Evolutionary conservation across 441 rosid species (phyloP).

Genomic region (Bruguiera hainesii): DNA sequence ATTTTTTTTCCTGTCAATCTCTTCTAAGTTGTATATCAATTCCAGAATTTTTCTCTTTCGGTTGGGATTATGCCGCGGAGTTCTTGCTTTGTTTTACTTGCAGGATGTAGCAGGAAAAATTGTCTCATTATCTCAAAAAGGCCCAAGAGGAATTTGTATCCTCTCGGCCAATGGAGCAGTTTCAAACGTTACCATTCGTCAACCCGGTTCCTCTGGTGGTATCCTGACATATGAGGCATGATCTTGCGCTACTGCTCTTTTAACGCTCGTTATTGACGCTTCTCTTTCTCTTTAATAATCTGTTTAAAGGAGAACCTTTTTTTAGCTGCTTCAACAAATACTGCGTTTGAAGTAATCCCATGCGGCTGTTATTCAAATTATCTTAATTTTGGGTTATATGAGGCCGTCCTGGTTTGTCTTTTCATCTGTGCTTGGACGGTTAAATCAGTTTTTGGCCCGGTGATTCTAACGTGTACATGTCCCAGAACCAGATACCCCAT

Average conservation of each 20-base stretch:
- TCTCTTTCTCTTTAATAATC: background rate
- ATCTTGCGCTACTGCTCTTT: background rate
- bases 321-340: no score
- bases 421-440: no score
- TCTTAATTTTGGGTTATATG: no score
- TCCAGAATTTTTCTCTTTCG: no score
- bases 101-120: constrained; percentile 38
- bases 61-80: no score
- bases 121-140: constrained; percentile 35
- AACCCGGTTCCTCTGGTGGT: constrained; percentile 54
- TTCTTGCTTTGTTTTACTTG: background rate
- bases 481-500: no score
- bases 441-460: no score
- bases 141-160: constrained; percentile 45
- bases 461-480: no score
- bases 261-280: background rate
- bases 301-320: background rate
- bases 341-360: no score
- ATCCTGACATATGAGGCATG: constrained; percentile 57
- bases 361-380: no score
- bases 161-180: constrained; percentile 55
- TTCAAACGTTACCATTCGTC: constrained; percentile 56
- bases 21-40: background rate
- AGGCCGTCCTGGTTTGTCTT: no score
- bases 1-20: background rate